Conservation (phyloP, 192 early-diverging fungal species). For the Backusella circina region DNA sequence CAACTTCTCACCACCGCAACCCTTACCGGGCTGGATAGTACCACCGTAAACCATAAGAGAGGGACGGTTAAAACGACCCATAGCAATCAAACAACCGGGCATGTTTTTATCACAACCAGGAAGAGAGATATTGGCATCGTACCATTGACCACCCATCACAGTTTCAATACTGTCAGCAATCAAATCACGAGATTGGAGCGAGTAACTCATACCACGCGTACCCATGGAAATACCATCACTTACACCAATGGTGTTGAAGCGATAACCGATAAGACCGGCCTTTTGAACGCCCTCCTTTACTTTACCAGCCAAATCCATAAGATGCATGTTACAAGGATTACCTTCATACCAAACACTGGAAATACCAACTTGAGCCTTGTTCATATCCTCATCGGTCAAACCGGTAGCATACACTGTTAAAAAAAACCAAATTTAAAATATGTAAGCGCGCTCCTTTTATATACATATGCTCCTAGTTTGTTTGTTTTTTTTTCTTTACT, state of each 20-base stretch:
- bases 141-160: slow-evolving; percentile 97
- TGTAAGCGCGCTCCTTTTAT: not conserved
- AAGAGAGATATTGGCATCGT: slow-evolving; percentile 97
- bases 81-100: slow-evolving; percentile 96
- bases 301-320: slow-evolving; percentile 77
- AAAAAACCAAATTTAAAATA: not conserved
- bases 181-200: slow-evolving; percentile 93
- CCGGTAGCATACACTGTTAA: slow-evolving; percentile 89
- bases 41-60: slow-evolving; percentile 98
- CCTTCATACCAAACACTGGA: slow-evolving; percentile 98
- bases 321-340: slow-evolving; percentile 99
- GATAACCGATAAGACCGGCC: slow-evolving; percentile 88
- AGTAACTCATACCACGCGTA: slow-evolving; percentile 94
- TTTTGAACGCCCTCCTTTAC: slow-evolving; percentile 93
- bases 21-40: slow-evolving; percentile 81
- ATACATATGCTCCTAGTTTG: not conserved
- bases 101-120: slow-evolving; percentile 98
- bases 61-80: slow-evolving; percentile 94
- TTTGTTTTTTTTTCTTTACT: not conserved
- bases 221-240: slow-evolving; percentile 98
- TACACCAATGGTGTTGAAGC: slow-evolving; percentile 99
- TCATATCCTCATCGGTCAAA: slow-evolving; percentile 75
- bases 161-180: slow-evolving; percentile 99
- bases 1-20: slow-evolving; percentile 64
- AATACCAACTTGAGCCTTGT: slow-evolving; percentile 93